phyloP scores from a whole-genome alignment of 306 rosid species.

The Medicago lupulina region DNA sequence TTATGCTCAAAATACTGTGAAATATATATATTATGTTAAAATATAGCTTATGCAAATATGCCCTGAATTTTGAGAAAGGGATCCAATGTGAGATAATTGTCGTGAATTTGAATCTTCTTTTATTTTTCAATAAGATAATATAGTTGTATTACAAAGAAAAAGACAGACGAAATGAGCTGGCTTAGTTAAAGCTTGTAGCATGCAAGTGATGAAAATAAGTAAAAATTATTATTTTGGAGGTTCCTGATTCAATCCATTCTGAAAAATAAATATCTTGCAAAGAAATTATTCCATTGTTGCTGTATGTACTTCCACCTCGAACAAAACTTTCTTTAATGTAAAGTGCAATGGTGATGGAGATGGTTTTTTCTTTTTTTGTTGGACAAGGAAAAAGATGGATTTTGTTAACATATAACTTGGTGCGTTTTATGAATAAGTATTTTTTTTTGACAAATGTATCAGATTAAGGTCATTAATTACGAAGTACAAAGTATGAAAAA shows the following conservation, averaged over 20 bases:
- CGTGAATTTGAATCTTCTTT: constrained; percentile 1
- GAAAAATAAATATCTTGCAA: neutral
- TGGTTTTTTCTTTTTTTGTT: too few species aligned
- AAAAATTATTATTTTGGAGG: neutral
- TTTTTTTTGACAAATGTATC: too few species aligned
- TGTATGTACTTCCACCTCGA: neutral
- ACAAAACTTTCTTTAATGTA: neutral
- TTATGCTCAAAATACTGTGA: neutral
- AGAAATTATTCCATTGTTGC: neutral
- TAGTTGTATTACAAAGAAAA: constrained; percentile 14
- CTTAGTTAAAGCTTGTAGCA: neutral
- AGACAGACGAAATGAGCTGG: neutral
- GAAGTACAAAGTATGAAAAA: neutral
- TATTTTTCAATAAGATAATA: neutral
- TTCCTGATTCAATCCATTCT: neutral
- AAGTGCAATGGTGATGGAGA: neutral
- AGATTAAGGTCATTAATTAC: too few species aligned
- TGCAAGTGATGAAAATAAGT: neutral
- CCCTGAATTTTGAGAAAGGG: constrained; percentile 6
- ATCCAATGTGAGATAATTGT: constrained; percentile 10
- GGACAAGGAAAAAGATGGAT: too few species aligned
- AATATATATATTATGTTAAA: neutral
- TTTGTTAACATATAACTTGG: too few species aligned
- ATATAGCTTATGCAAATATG: neutral
- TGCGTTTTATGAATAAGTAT: too few species aligned